These are phyloP conservation scores for Colletotrichum limetticola DNA, from an alignment of 2,329 filamentous ascomycete species.

Conservation along the genomic window DNA sequence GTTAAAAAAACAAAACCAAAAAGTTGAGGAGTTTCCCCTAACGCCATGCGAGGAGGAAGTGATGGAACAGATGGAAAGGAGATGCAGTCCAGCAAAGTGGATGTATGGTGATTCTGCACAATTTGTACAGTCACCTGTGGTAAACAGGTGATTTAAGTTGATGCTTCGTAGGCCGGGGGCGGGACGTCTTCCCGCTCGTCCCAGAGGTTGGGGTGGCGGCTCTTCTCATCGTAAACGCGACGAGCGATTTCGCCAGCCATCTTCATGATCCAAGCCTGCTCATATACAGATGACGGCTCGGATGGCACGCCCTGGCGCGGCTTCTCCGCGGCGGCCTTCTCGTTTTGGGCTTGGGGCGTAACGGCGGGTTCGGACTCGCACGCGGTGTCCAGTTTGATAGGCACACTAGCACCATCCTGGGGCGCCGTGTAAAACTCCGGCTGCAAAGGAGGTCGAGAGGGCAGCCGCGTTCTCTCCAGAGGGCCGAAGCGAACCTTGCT, in stretches of 20 bases:
- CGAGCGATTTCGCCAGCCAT: slow-evolving; percentile 93
- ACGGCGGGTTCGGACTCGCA: slow-evolving; percentile 33
- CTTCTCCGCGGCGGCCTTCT: slow-evolving; percentile 46
- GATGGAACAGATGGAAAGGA: slow-evolving; percentile 30
- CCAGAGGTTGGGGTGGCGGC: slow-evolving; percentile 62
- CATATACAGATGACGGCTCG: slow-evolving; percentile 67
- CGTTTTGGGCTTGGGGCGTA: slow-evolving; percentile 35
- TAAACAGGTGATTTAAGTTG: slow-evolving; percentile 46
- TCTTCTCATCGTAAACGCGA: slow-evolving; percentile 89
- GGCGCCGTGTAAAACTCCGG: slow-evolving; percentile 46
- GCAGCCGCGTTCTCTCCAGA: slow-evolving; percentile 41
- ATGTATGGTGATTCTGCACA: slow-evolving; percentile 21
- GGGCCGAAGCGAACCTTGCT: slow-evolving; percentile 56
- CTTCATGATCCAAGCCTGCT: slow-evolving; percentile 90
- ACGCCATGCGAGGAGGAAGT: slow-evolving; percentile 34
- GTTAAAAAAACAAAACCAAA: background rate
- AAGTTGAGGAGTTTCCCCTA: slow-evolving; percentile 10
- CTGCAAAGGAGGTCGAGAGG: slow-evolving; percentile 45
- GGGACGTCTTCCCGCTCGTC: slow-evolving; percentile 67
- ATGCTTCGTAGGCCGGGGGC: slow-evolving; percentile 71
- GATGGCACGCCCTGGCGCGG: slow-evolving; percentile 45
- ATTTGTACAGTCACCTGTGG: slow-evolving; percentile 29
- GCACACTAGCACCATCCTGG: slow-evolving; percentile 23
- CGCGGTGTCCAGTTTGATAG: slow-evolving; percentile 27
- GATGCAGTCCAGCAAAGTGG: slow-evolving; percentile 20